A percentile compares a stretch with the other conserved stretches of the same genome.
Conservation (phyloP, 106 monocot genomes). For the Posidonia australis region DNA sequence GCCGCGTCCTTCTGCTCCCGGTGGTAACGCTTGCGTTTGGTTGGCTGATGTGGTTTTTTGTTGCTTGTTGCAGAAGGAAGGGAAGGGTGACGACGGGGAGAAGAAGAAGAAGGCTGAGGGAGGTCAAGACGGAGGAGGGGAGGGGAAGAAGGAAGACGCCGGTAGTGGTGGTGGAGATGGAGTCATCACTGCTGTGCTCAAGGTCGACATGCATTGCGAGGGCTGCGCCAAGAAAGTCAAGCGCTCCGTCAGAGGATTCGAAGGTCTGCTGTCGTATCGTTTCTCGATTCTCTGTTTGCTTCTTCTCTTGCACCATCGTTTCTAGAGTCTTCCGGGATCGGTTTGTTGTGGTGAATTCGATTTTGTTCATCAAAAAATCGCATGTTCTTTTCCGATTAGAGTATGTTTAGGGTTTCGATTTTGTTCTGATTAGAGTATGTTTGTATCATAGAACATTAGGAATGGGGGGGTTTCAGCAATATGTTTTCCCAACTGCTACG, state of each 20-base stretch:
- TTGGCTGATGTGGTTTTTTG: neutral
- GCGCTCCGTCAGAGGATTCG: slow-evolving; percentile 27
- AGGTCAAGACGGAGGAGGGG: slow-evolving; percentile 40
- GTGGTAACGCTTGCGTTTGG: neutral
- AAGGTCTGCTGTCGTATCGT: slow-evolving; percentile 16
- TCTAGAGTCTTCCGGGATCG: neutral
- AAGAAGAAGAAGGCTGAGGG: neutral
- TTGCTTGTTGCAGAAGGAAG: neutral
- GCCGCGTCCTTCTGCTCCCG: neutral
- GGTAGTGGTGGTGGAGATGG: slow-evolving; percentile 12
- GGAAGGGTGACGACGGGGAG: slow-evolving; percentile 6
- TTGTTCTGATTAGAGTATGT: no score
- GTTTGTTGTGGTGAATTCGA: neutral
- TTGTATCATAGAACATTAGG: no score
- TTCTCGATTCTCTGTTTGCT: neutral
- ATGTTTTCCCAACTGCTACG: neutral
- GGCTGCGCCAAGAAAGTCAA: slow-evolving; percentile 46
- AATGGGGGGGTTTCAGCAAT: neutral
- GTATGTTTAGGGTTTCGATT: no score
- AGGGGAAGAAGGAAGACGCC: slow-evolving; percentile 11
- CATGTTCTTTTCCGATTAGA: no score
- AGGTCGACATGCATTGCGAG: slow-evolving; percentile 59
- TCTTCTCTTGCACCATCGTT: neutral
- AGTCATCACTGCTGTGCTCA: slow-evolving; percentile 26
- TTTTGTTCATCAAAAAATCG: neutral